Base-by-base conservation (phyloP, 2,329 filamentous ascomycete genomes). In the Teratosphaeria viscida region DNA sequence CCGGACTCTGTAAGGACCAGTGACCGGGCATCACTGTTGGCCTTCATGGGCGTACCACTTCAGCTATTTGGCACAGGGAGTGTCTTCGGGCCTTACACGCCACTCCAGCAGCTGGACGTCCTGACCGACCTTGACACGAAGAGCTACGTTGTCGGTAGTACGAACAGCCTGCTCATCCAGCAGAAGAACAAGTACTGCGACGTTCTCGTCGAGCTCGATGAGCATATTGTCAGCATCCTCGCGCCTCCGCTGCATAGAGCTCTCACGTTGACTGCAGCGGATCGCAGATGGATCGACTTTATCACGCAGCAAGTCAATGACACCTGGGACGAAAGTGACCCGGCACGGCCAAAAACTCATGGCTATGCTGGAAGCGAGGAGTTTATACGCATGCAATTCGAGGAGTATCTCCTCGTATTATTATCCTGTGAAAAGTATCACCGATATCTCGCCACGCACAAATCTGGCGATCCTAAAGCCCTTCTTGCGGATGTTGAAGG, bases 21-120 rank as follows among this genome's bases (percentile, higher is more conserved):
- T 73, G 92, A 99, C 73, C 86, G 94, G 65, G 86, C 83, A 72
- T 97, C 94, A 54, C 80, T 99, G 62, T 81, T 99, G 64, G 84
- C 88, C 8, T 99, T 96, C 71, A 95, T 96, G 89, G 94, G 94
- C 6, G 78, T 97, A 47, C 94, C 94, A 12, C 79, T 99, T 49
- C 94, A 97, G 71, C 87, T 99, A 54, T 99, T 97, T 71, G 92
- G 92, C 71, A 95, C 91, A 81, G 94, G 94, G 62, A 94, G 90
- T 71, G 82, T 99, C 61, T 97, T 96, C 71, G 92, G 94, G 2
- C 94, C 94, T 0, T 99, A 99, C 71, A 99, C 94, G 0, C 94
- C 94, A 19, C 79, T 99, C 19, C 94, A 99, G 74, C 92, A 96
- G 75, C 85, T 99, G 59, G 92, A 99, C 72, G 82, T 96, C 66